These are phyloP conservation scores for Drechslerella coelobrocha DNA, from an alignment of 2,329 filamentous ascomycete genomes.

Conservation along the genomic window DNA sequence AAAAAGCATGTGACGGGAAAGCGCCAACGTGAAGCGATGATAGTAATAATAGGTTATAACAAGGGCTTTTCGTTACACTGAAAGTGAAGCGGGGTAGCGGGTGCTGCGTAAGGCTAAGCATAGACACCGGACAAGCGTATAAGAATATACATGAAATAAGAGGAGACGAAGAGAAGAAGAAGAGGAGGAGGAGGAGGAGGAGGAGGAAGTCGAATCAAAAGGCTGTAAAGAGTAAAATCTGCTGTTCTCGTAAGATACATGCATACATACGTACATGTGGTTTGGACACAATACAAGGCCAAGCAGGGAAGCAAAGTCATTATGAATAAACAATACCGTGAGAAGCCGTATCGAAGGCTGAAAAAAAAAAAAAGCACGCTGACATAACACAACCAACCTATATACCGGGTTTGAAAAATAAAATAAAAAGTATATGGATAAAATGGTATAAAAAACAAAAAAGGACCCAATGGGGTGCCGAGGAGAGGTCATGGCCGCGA, in stretches of 20 bases:
- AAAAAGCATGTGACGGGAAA: too few species aligned
- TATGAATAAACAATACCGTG: neutral
- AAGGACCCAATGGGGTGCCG: neutral
- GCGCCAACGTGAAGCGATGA: too few species aligned
- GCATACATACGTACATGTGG: neutral
- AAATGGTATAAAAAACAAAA: neutral
- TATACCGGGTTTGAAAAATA: neutral
- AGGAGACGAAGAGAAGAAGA: neutral
- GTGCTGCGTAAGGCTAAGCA: too few species aligned
- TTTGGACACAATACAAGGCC: neutral
- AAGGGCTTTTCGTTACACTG: too few species aligned
- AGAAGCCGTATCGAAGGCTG: neutral
- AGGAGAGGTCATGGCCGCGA: neutral
- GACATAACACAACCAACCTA: neutral
- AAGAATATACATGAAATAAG: too few species aligned
- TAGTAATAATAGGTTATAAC: too few species aligned
- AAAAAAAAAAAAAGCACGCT: neutral
- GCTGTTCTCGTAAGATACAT: neutral
- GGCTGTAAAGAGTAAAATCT: slow-evolving; percentile 1
- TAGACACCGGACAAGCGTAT: too few species aligned
- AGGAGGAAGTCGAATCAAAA: neutral
- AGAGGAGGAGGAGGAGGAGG: neutral
- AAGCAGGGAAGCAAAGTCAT: neutral
- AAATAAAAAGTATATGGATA: neutral
- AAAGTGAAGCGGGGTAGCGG: too few species aligned